Conservation (phyloP, 2,329 filamentous ascomycete species). For the Huntiella omanensis region DNA sequence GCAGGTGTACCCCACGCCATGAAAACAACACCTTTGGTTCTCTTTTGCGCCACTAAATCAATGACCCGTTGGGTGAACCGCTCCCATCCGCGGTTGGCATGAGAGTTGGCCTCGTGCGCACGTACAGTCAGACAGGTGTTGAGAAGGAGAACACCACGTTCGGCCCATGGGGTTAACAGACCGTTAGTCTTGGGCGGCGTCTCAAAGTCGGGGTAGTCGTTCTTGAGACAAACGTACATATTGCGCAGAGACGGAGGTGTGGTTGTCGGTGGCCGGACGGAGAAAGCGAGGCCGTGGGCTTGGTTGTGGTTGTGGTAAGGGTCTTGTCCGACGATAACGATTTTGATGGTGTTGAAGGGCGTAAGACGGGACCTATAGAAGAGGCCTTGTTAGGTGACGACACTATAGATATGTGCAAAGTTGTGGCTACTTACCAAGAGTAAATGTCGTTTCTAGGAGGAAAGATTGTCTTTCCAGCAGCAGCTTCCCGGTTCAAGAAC, state of each 20-base stretch:
- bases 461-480: slow-evolving; percentile 59
- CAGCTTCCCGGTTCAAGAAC: slow-evolving; percentile 65
- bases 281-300: slow-evolving; percentile 92
- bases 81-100: slow-evolving; percentile 82
- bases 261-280: slow-evolving; percentile 69
- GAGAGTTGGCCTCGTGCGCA: slow-evolving; percentile 70
- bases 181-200: slow-evolving; percentile 61
- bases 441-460: slow-evolving; percentile 82
- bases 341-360: slow-evolving; percentile 72
- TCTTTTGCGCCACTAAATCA: slow-evolving; percentile 61
- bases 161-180: slow-evolving; percentile 80
- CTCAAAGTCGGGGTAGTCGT: slow-evolving; percentile 68
- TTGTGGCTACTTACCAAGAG: slow-evolving; percentile 49
- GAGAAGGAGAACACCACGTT: slow-evolving; percentile 77
- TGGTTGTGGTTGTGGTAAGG: slow-evolving; percentile 94
- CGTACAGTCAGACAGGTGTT: slow-evolving; percentile 92
- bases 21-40: slow-evolving; percentile 73
- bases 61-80: slow-evolving; percentile 81
- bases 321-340: slow-evolving; percentile 87
- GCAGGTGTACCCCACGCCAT: slow-evolving; percentile 85
- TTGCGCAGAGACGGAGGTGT: slow-evolving; percentile 83
- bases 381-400: background rate
- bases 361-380: slow-evolving; percentile 78
- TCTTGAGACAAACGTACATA: slow-evolving; percentile 76
- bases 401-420: background rate